Percentiles rank a stretch among this genome's conserved stretches.
phyloP scores from a whole-genome alignment of 73 alveolate genomes.

The Paramecium biaurelia region DNA sequence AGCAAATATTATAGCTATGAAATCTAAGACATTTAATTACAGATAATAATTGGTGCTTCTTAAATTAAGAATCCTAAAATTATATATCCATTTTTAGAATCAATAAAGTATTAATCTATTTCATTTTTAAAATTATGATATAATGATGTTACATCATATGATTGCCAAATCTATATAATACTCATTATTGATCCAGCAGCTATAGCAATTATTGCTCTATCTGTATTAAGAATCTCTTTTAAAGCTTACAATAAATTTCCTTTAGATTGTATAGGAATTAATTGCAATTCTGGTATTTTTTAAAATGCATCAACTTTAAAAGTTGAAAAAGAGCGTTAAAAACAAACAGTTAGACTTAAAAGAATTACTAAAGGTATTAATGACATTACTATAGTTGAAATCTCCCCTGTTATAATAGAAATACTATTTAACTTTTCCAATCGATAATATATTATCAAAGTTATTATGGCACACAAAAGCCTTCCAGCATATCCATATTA shows the following conservation, averaged over 20 bases:
- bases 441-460: not conserved
- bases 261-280: not conserved
- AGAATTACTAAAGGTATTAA: not conserved
- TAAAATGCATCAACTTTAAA: not conserved
- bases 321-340: not conserved
- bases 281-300: not conserved
- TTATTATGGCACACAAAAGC: not conserved
- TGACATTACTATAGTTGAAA: not conserved
- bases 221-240: not conserved
- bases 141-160: not conserved
- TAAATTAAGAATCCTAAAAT: not conserved
- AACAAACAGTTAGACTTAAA: not conserved
- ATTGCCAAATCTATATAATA: not conserved
- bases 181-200: slow-evolving; percentile 37
- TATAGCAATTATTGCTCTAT: slow-evolving; percentile 22
- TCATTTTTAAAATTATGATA: not conserved
- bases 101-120: not conserved
- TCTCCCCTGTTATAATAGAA: not conserved
- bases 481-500: not conserved
- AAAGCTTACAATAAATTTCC: not conserved
- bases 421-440: not conserved
- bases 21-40: not conserved
- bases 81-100: not conserved
- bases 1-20: not conserved
- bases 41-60: not conserved